These are phyloP conservation scores for Beauveria sp. DNA, from an alignment of 2,329 filamentous ascomycete genomes.

Conservation along the genomic window DNA sequence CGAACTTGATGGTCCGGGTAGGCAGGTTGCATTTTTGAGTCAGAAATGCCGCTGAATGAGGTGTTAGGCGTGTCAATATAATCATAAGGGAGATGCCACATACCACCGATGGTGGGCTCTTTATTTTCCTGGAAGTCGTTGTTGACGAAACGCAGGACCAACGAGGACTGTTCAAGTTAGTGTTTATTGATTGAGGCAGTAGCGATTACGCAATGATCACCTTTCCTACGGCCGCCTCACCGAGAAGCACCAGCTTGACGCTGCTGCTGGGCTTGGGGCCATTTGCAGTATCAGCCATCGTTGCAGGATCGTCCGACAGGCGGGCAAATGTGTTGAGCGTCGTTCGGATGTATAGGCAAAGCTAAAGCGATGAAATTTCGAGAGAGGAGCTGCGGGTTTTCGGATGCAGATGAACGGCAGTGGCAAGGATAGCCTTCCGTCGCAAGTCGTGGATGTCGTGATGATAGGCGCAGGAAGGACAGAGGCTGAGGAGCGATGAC, in stretches of 20 bases:
- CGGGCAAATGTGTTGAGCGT: not conserved
- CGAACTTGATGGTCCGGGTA: conserved; percentile 83
- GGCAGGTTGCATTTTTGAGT: conserved; percentile 98
- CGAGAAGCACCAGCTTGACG: conserved; percentile 96
- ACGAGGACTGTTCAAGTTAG: conserved; percentile 63
- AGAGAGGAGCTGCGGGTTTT: not conserved
- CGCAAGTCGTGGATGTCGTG: conserved; percentile 4
- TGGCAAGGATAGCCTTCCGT: not conserved
- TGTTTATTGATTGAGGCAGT: not conserved
- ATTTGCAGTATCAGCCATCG: conserved; percentile 42
- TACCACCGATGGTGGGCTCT: conserved; percentile 97
- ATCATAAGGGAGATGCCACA: conserved; percentile 21
- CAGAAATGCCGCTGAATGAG: conserved; percentile 73
- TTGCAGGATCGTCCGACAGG: conserved; percentile 8
- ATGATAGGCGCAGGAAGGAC: not conserved
- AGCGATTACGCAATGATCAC: conserved; percentile 40
- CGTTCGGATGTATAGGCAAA: not conserved
- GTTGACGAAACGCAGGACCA: conserved; percentile 97
- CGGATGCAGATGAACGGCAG: not conserved
- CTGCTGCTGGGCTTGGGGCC: conserved; percentile 95
- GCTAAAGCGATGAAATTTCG: not conserved
- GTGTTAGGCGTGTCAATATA: not conserved
- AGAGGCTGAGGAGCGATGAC: conserved; percentile 17
- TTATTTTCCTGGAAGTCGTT: conserved; percentile 99
- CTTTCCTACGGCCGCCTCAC: conserved; percentile 98